Conservation (phyloP, 768 basidiomycete species). For the Panaeolus papilionaceus region DNA sequence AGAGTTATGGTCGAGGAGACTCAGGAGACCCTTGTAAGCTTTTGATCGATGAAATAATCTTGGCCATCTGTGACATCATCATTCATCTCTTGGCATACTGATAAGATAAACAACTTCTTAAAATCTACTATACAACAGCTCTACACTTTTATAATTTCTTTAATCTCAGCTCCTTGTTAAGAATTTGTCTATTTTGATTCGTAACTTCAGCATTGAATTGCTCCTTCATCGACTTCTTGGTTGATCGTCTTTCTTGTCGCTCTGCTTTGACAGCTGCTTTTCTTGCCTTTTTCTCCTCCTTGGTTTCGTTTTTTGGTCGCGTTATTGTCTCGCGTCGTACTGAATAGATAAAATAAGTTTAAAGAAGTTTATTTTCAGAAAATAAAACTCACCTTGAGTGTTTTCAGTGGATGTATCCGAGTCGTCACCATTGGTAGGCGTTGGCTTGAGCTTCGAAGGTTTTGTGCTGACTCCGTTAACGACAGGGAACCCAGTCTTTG, state of each 20-base stretch:
- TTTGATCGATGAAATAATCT: slow-evolving; percentile 22
- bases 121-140: no score
- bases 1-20: slow-evolving; percentile 13
- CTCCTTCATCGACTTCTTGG: slow-evolving; percentile 73
- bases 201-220: slow-evolving; percentile 68
- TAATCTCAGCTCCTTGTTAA: slow-evolving; percentile 49
- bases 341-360: slow-evolving; percentile 24
- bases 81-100: slow-evolving; percentile 18
- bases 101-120: slow-evolving; percentile 17
- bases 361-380: background rate
- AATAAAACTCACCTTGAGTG: background rate
- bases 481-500: slow-evolving; percentile 76
- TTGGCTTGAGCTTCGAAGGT: background rate
- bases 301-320: slow-evolving; percentile 77
- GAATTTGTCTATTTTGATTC: slow-evolving; percentile 60
- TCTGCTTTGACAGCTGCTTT: slow-evolving; percentile 75
- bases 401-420: slow-evolving; percentile 5
- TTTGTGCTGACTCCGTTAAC: background rate
- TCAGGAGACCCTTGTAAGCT: slow-evolving; percentile 17
- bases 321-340: slow-evolving; percentile 56
- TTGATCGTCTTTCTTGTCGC: slow-evolving; percentile 64
- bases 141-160: slow-evolving; percentile 47
- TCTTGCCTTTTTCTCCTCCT: slow-evolving; percentile 74
- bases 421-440: background rate
- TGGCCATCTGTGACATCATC: slow-evolving; percentile 9